Conservation (phyloP, 345 rosid species). For the Psidium guajava region DNA sequence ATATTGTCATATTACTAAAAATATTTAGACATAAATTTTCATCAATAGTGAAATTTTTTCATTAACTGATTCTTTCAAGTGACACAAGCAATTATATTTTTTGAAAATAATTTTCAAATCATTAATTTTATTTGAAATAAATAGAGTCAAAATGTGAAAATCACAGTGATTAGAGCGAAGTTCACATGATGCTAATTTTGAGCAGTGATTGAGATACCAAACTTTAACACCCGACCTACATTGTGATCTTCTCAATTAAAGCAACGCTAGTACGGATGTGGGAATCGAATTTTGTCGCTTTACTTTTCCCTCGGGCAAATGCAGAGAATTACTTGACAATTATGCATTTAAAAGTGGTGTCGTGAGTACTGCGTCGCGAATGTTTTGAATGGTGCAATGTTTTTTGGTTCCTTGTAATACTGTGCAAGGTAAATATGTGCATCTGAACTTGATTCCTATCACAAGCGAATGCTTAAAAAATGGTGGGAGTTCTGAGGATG, state of each 20-base stretch:
- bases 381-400: rapidly evolving
- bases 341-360: neutral
- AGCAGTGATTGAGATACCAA: neutral
- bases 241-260: neutral
- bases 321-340: neutral
- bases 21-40: no score
- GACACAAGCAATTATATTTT: no score
- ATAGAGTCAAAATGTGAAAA: neutral
- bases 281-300: neutral
- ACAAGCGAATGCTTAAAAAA: neutral
- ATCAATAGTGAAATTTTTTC: no score
- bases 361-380: rapidly evolving
- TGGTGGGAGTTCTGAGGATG: neutral
- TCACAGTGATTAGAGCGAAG: neutral
- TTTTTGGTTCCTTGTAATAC: no score
- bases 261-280: neutral
- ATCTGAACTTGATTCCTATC: neutral
- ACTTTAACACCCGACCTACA: neutral
- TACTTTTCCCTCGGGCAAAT: neutral
- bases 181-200: neutral
- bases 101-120: no score
- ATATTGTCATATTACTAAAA: no score
- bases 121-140: no score
- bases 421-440: neutral
- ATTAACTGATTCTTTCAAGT: no score